These are phyloP conservation scores for Clausena lansium DNA, from an alignment of 345 rosid species.

Conservation along the genomic window DNA sequence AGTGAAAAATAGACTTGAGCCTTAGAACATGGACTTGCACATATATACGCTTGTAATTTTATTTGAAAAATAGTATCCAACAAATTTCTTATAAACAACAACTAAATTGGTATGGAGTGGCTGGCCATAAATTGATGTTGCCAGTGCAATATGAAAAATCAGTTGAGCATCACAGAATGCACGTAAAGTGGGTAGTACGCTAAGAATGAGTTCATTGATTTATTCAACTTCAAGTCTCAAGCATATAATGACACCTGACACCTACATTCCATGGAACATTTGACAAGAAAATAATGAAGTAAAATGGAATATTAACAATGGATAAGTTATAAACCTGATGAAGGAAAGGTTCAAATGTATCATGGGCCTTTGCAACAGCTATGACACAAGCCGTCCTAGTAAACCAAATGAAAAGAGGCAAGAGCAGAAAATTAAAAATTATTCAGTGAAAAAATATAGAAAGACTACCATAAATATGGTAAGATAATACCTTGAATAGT, in stretches of 20 bases:
- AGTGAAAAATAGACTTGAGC: neutral
- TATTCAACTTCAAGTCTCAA: neutral
- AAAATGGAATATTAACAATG: neutral
- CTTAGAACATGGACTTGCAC: neutral
- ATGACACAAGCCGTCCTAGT: slow-evolving; percentile 93
- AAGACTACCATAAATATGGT: slow-evolving; percentile 12
- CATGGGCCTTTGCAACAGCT: slow-evolving; percentile 97
- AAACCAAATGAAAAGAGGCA: slow-evolving; percentile 22
- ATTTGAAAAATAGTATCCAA: neutral
- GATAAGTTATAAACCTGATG: slow-evolving; percentile 50
- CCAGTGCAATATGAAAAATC: neutral
- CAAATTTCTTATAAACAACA: neutral
- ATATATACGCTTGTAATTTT: neutral
- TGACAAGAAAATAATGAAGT: neutral
- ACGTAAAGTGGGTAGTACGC: neutral
- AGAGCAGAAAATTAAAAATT: neutral
- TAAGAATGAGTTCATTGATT: neutral
- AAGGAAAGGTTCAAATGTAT: slow-evolving; percentile 94
- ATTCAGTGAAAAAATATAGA: slow-evolving; percentile 12
- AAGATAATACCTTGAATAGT: slow-evolving; percentile 72
- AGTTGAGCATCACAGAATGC: neutral
- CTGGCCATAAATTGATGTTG: neutral
- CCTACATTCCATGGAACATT: neutral
- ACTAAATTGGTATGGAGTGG: neutral
- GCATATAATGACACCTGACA: neutral